Evolutionary conservation across 805 yeast genomes (phyloP).

Genomic region (Kregervanrija delftensis): DNA sequence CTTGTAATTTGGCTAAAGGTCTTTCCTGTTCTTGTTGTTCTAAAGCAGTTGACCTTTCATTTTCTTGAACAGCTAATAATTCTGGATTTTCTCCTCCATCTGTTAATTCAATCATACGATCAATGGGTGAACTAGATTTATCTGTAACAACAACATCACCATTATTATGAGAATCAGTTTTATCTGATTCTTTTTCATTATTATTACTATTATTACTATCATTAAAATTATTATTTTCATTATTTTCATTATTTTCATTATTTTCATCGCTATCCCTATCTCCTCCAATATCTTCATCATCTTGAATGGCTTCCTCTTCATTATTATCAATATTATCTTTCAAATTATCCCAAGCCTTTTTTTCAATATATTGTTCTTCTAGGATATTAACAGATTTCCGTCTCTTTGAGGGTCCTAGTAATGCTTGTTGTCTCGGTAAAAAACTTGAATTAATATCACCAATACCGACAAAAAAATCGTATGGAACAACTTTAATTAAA

Average conservation of each 20-base stretch:
- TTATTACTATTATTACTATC: background rate
- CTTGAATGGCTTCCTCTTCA: slow-evolving; percentile 10
- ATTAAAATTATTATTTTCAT: background rate
- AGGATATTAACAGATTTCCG: slow-evolving; percentile 50
- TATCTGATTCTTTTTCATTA: slow-evolving; percentile 5
- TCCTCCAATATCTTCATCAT: slow-evolving; percentile 24
- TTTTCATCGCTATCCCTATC: slow-evolving; percentile 14
- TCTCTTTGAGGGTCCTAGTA: slow-evolving; percentile 57
- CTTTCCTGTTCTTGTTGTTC: slow-evolving; percentile 78
- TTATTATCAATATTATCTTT: slow-evolving; percentile 2
- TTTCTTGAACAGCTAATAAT: slow-evolving; percentile 48
- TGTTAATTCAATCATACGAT: slow-evolving; percentile 39
- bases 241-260: slow-evolving; percentile 11
- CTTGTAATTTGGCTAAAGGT: slow-evolving; percentile 78
- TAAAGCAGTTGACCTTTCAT: slow-evolving; percentile 59
- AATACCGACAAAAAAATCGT: slow-evolving; percentile 92
- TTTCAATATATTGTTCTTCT: slow-evolving; percentile 37
- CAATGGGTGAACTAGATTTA: slow-evolving; percentile 37
- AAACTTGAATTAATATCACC: slow-evolving; percentile 95
- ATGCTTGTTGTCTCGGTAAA: slow-evolving; percentile 66
- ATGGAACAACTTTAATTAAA: slow-evolving; percentile 87
- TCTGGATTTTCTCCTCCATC: slow-evolving; percentile 45
- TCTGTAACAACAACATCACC: slow-evolving; percentile 1
- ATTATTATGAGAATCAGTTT: background rate
- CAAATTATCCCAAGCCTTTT: slow-evolving; percentile 11